Conservation (phyloP, 2,329 filamentous ascomycete genomes). For the Claviceps capensis region DNA sequence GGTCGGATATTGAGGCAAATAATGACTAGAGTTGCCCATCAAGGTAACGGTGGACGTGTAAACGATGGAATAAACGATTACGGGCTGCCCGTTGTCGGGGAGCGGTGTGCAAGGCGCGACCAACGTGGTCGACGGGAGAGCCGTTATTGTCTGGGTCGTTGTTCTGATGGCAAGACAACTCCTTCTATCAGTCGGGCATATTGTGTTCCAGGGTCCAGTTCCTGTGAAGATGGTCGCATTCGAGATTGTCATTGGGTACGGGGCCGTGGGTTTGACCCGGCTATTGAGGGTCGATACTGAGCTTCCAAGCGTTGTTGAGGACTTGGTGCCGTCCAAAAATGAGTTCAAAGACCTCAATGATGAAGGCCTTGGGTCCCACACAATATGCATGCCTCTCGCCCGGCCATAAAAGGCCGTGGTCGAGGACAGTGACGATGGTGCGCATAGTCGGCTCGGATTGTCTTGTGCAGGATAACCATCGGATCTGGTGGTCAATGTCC, state of each 20-base stretch:
- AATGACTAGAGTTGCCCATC: conserved; percentile 29
- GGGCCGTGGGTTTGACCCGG: background rate
- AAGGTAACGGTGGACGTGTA: conserved; percentile 38
- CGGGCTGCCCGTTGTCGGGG: conserved; percentile 12
- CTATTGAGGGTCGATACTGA: background rate
- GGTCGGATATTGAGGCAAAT: conserved; percentile 31
- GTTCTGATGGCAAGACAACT: background rate
- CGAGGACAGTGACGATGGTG: background rate
- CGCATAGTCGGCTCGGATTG: too few species aligned
- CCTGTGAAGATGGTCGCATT: background rate
- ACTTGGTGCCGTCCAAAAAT: background rate
- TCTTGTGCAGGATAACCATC: background rate
- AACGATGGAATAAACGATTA: conserved; percentile 29
- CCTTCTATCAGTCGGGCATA: background rate
- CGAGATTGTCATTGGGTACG: background rate
- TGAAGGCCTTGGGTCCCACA: background rate
- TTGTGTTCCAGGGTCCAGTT: background rate
- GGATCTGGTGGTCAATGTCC: background rate
- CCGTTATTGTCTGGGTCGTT: background rate
- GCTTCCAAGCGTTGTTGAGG: background rate
- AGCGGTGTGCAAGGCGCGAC: conserved; percentile 21
- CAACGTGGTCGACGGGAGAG: conserved; percentile 5
- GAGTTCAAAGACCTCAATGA: background rate
- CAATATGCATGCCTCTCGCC: background rate
- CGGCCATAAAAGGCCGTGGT: background rate